Evolutionary conservation across 2,329 filamentous ascomycete genomes (phyloP).

Genomic region (Aspergillus eucalypticola): DNA sequence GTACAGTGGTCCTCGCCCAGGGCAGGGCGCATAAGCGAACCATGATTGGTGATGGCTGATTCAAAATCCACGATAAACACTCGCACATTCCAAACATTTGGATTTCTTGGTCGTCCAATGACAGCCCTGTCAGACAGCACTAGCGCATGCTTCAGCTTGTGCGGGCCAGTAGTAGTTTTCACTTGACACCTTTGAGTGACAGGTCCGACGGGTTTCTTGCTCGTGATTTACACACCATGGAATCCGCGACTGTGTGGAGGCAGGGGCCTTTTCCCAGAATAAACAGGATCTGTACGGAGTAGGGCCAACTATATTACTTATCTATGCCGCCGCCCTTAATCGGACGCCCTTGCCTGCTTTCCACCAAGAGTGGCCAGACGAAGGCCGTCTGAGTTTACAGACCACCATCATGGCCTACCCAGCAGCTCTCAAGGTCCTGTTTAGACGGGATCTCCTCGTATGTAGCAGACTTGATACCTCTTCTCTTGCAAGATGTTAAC

Average conservation of each 20-base stretch:
- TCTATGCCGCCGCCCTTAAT: background rate
- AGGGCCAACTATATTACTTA: background rate
- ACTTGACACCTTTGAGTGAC: constrained; percentile 23
- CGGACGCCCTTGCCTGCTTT: background rate
- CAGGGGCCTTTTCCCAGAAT: constrained; percentile 6
- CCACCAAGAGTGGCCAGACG: background rate
- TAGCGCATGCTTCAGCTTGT: constrained; percentile 18
- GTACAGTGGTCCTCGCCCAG: background rate
- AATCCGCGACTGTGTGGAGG: constrained; percentile 6
- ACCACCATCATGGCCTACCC: constrained; percentile 6
- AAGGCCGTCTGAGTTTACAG: background rate
- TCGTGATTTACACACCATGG: background rate
- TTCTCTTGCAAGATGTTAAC: background rate
- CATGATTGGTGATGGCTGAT: background rate
- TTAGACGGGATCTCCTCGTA: constrained; percentile 14
- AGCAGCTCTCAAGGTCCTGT: background rate
- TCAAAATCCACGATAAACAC: constrained; percentile 1
- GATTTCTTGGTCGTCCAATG: constrained; percentile 12
- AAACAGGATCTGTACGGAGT: background rate
- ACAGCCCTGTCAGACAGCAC: constrained; percentile 11
- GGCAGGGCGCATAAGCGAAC: constrained; percentile 4
- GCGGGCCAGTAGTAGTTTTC: background rate
- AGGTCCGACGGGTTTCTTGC: constrained; percentile 26
- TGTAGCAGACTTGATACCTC: background rate
- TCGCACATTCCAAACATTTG: constrained; percentile 11